Base-by-base conservation (phyloP, 148 eudicot genomes). In the Selenicereus undatus region DNA sequence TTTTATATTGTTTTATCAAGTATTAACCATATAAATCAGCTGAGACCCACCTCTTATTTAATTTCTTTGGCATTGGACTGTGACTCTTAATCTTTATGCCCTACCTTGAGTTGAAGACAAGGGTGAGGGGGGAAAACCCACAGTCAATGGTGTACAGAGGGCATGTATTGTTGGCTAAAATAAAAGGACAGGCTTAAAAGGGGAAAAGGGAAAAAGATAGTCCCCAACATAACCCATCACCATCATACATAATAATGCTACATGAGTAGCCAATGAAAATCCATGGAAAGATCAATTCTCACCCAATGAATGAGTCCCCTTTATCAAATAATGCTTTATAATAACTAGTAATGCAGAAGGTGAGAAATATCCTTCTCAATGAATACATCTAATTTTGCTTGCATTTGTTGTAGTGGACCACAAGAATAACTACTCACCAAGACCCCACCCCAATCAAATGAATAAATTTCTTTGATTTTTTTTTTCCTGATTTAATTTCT, bases 241-340 rank as follows among this genome's bases (percentile, higher is more conserved):
- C 42, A 71, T 71, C 72, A 30, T 30, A 4, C 2, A 71, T 35
- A 36, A 71, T 71, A 35, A 71, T 32, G 30, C 73, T 32, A 24
- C 17, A 18, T 20, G 45, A 18, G 35, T 27, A 24, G 39, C 76
- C 76, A 22, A 74, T 22, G n/a, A 8, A 48, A 74, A 74, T 22
- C 52, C 39, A 50, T 52, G 39, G 29, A 51, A 50, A 70, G n/a
- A 60, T 70, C 81, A 79, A 79, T 70, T 78, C 76, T 29, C 36
- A 12, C 14, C 8, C 18, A 48, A 48, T 50, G 1, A 64, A 77
- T 66, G 58, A 45, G 27, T 64, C 50, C 17, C 68, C 68, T 64
- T 64, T 64, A 64, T 64, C 5, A 64, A 64, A 64, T 48, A 20
- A 22, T 60, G 24, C 51, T 4, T 6, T 60, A 30, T 45, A 13